Conservation (phyloP, 495 filamentous ascomycete species). For the Apiosordaria backusii region DNA sequence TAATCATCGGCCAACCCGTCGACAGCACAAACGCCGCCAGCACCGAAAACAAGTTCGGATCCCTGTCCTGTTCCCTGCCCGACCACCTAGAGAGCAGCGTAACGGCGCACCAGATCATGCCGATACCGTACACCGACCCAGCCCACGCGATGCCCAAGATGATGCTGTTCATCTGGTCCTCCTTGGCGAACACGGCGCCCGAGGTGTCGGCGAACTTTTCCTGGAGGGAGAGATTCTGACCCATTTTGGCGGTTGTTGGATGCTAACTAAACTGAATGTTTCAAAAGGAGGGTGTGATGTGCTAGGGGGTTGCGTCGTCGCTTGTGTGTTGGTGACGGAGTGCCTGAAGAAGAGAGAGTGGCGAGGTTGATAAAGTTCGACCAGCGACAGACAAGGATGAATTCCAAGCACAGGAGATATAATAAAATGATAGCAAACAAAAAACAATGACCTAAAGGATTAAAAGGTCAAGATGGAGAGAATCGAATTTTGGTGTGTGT, state of each 20-base stretch:
- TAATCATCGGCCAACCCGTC: constrained; percentile 31
- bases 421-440: not conserved
- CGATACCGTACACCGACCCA: constrained; percentile 32
- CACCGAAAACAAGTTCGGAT: constrained; percentile 25
- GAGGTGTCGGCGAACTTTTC: constrained; percentile 31
- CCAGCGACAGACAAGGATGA: constrained; percentile 12
- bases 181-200: constrained; percentile 20
- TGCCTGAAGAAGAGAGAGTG: not conserved
- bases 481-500: no score
- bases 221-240: constrained; percentile 30
- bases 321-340: not conserved
- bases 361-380: constrained; percentile 4
- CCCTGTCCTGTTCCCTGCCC: constrained; percentile 28
- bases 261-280: not conserved
- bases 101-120: constrained; percentile 35
- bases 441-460: constrained; percentile 10
- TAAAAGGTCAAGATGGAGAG: constrained; percentile 4
- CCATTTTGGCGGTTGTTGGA: constrained; percentile 27
- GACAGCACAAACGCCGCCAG: constrained; percentile 32
- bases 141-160: constrained; percentile 34
- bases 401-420: not conserved
- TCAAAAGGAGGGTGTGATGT: not conserved
- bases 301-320: not conserved
- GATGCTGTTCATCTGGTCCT: constrained; percentile 27
- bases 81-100: constrained; percentile 34